Evolutionary conservation across 768 basidiomycete genomes (phyloP).

Genomic region (Crepidotus variabilis): DNA sequence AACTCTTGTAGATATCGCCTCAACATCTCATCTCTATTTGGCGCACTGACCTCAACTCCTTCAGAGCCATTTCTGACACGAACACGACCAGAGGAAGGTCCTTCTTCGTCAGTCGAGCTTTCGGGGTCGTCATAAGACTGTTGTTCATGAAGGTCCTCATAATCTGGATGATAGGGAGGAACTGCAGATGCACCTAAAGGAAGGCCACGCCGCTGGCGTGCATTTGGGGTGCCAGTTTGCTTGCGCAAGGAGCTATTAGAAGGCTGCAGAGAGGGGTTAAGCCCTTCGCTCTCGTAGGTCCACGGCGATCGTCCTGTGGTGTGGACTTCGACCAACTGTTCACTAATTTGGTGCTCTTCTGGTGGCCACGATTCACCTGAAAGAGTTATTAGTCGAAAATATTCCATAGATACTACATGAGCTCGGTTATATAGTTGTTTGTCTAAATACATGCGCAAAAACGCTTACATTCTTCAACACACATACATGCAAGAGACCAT

Average conservation of each 20-base stretch:
- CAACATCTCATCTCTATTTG: slow-evolving; percentile 64
- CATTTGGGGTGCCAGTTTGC: slow-evolving; percentile 13
- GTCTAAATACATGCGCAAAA: neutral
- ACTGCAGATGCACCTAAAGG: slow-evolving; percentile 41
- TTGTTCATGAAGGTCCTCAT: slow-evolving; percentile 30
- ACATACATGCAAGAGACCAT: slow-evolving; percentile 9
- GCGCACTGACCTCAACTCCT: slow-evolving; percentile 69
- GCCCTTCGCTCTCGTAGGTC: slow-evolving; percentile 74
- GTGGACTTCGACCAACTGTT: slow-evolving; percentile 25
- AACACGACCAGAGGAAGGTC: slow-evolving; percentile 9
- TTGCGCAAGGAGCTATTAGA: slow-evolving; percentile 43
- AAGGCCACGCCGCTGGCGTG: slow-evolving; percentile 1
- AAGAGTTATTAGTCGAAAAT: slow-evolving; percentile 1
- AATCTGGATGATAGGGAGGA: slow-evolving; percentile 80
- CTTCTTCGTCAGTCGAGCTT: slow-evolving; percentile 20
- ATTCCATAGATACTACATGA: neutral
- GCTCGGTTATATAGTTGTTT: neutral
- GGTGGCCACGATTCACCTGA: slow-evolving; percentile 65
- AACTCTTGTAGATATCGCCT: slow-evolving; percentile 49
- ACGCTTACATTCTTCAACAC: neutral
- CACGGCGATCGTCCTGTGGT: slow-evolving; percentile 67
- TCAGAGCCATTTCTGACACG: slow-evolving; percentile 72
- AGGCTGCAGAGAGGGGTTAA: slow-evolving; percentile 76
- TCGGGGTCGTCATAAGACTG: slow-evolving; percentile 25
- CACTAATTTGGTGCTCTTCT: slow-evolving; percentile 49